A percentile compares a stretch with the other conserved stretches of the same genome.
phyloP scores from a whole-genome alignment of 1,284 basidiomycete genomes.

The Cutaneotrichosporon sp. region DNA sequence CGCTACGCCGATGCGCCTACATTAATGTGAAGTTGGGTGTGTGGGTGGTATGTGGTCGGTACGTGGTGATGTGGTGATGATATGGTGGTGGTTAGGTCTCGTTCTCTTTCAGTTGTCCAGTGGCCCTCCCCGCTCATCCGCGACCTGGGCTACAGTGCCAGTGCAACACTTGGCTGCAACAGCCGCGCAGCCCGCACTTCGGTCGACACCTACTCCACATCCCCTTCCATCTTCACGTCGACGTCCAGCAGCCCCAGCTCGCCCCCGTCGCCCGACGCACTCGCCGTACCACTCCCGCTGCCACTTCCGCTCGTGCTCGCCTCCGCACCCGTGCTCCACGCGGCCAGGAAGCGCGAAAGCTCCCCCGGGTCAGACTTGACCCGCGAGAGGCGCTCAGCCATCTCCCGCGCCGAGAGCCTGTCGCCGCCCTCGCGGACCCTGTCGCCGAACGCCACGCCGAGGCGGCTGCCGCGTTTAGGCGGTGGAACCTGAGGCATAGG shows the following conservation, averaged over 20 bases:
- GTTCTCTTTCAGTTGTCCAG: too few relatives aligned
- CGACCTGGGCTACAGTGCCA: too few relatives aligned
- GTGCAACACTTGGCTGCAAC: too few relatives aligned
- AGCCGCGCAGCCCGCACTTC: too few relatives aligned
- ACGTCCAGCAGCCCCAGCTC: slow-evolving; percentile 1
- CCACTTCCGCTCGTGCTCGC: not conserved
- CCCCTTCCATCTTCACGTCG: slow-evolving; percentile 2
- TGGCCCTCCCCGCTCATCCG: too few relatives aligned
- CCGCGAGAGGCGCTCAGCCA: not conserved
- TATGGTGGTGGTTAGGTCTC: too few relatives aligned
- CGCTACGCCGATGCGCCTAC: too few relatives aligned
- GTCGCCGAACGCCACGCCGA: not conserved
- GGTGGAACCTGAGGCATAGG: not conserved
- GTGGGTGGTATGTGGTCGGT: too few relatives aligned
- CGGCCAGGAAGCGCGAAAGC: not conserved
- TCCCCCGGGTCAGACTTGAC: not conserved
- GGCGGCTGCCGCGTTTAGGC: not conserved
- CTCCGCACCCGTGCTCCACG: not conserved
- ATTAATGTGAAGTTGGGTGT: too few relatives aligned
- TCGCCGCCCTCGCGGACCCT: not conserved
- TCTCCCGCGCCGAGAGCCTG: not conserved
- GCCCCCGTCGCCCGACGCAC: not conserved
- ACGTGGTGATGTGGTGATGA: too few relatives aligned
- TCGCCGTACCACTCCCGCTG: not conserved
- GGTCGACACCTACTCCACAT: slow-evolving; percentile 1